Percentiles rank a stretch among this genome's conserved stretches.
These are phyloP conservation scores for Schrenkiella parvula DNA, from an alignment of 345 rosid species.

Conservation along the genomic window DNA sequence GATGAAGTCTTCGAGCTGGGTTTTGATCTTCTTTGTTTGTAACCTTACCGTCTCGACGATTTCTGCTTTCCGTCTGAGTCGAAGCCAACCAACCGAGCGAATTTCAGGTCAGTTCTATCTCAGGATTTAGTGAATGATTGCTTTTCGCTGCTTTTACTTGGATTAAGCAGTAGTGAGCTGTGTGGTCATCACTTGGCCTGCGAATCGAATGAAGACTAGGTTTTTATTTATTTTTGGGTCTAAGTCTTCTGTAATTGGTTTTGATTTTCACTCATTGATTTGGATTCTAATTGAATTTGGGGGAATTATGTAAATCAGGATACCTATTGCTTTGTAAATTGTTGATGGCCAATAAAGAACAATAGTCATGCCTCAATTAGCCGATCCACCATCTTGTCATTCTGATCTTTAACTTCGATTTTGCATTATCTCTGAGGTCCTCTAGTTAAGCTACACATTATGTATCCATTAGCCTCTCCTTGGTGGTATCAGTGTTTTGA, in stretches of 20 bases:
- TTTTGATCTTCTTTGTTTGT: constrained; percentile 41
- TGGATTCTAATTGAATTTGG: background rate
- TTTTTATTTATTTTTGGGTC: background rate
- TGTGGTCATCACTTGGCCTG: background rate
- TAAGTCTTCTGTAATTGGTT: background rate
- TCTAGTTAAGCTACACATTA: background rate
- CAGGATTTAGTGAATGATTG: background rate
- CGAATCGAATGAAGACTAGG: background rate
- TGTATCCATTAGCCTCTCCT: background rate
- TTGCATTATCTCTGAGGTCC: background rate
- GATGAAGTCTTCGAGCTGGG: constrained; percentile 56
- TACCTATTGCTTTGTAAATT: constrained; percentile 7
- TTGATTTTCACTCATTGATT: background rate
- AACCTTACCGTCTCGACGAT: constrained; percentile 34
- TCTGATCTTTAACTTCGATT: background rate
- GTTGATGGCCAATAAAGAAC: background rate
- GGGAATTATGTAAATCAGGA: background rate
- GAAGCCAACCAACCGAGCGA: constrained; percentile 81
- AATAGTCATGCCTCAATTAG: background rate
- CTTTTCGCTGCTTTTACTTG: background rate
- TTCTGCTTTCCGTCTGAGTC: constrained; percentile 53
- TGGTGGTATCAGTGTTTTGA: background rate
- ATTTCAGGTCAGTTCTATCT: constrained; percentile 59
- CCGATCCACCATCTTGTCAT: background rate
- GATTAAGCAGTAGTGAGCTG: background rate